These are phyloP conservation scores for Paspalum notatum DNA, from an alignment of 176 grass and related monocot genomes.

Conservation along the genomic window DNA sequence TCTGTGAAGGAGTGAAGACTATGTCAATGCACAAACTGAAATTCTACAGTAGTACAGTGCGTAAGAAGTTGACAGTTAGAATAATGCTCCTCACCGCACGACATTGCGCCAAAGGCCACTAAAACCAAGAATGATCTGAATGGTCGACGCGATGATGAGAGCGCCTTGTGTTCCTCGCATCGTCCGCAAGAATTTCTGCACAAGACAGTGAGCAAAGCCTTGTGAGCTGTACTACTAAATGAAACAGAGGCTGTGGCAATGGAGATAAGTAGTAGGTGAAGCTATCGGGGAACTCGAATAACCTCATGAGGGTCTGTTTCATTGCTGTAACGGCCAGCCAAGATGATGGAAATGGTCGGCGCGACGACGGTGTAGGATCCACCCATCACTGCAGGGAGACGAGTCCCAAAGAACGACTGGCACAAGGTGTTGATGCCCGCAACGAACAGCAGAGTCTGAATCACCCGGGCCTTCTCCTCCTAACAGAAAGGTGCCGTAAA, in stretches of 20 bases:
- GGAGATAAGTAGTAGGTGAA: not conserved
- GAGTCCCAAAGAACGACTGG: constrained; percentile 84
- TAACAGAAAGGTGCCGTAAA: constrained; percentile 29
- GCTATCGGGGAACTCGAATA: not conserved
- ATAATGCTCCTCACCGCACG: constrained; percentile 53
- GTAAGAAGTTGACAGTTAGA: not conserved
- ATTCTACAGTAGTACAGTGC: not conserved
- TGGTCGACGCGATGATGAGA: constrained; percentile 67
- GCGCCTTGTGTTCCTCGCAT: constrained; percentile 91
- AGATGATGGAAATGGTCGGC: constrained; percentile 87
- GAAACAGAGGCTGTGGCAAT: not conserved
- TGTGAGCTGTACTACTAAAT: constrained; percentile 15
- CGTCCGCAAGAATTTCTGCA: constrained; percentile 83
- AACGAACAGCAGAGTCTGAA: constrained; percentile 89
- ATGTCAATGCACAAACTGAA: constrained; percentile 14
- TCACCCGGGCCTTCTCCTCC: constrained; percentile 83
- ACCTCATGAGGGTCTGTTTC: constrained; percentile 85
- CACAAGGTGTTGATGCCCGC: constrained; percentile 87
- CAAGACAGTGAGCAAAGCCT: not conserved
- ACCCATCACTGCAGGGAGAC: constrained; percentile 80
- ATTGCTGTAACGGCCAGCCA: constrained; percentile 74
- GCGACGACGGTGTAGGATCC: constrained; percentile 76
- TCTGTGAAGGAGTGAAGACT: constrained; percentile 35
- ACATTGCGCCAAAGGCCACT: constrained; percentile 97
- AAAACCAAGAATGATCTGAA: constrained; percentile 94